Base-by-base conservation (phyloP, 2,329 filamentous ascomycete genomes). In the Verticillium nonalfalfae region DNA sequence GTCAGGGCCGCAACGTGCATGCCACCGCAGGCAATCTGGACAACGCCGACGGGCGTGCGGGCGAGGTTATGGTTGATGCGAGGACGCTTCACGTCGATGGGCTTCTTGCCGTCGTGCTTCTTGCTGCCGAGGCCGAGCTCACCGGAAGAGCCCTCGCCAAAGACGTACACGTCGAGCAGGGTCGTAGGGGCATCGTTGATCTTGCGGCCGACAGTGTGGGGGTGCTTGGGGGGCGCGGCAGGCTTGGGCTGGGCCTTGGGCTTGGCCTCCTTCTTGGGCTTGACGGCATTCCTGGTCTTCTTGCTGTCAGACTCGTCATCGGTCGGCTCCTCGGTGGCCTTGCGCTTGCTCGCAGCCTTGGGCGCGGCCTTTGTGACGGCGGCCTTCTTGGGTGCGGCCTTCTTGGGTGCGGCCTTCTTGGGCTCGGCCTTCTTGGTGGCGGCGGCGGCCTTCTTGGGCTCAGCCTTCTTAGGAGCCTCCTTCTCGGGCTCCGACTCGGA, bases 1-100 rank as follows among this genome's bases (percentile, higher is more conserved):
- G 91, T 94, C 59, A 95, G 77, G 3, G 88, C 90, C 64, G 90
- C 79, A 59, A 83, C 87, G 75, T 96, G 91, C 90, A 96, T 94
- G 61, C 90, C 91, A 63, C 91, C 91, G 63, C 88, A 87, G 58
- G 90, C 87, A 61, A 96, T 75, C 73, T 90, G 86, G 2, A 95
- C 90, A 39, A 95, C 85, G 56, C 86, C 85, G 60, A 87, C 82
- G 40, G 77, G 77, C 63, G 81, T 77, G 3, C 82, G 76, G 33
- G 78, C 75, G 50, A 92, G 79, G 62, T 82, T 78, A 57, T 81
- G 76, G 71, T 91, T 91, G 62, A 89, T 76, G 59, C 89, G 88
- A 18, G 91, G 91, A 35, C 88, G 85, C 78, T 89, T 90, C 67
- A 91, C 88, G 67, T 93, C 88, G 66, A 90, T 85, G 40, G 83